These are phyloP conservation scores for Pestalotiopsis sp. DNA, from an alignment of 2,329 filamentous ascomycete genomes.

Conservation along the genomic window DNA sequence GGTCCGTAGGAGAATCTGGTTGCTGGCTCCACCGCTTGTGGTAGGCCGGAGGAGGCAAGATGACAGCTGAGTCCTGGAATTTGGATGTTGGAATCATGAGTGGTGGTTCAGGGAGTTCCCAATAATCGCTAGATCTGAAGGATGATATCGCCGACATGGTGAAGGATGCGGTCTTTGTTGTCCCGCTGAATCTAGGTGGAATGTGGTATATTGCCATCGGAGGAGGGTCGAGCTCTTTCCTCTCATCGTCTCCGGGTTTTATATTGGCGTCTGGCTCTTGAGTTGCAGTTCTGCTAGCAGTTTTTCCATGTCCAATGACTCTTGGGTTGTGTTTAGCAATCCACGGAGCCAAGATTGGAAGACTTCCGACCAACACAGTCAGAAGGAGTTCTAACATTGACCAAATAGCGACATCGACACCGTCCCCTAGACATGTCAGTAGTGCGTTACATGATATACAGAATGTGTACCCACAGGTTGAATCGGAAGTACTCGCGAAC, in stretches of 20 bases:
- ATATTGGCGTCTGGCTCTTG: background rate
- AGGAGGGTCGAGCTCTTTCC: background rate
- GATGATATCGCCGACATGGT: slow-evolving; percentile 2
- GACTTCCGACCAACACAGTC: background rate
- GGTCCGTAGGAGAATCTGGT: background rate
- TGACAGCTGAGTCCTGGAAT: background rate
- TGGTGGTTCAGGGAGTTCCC: background rate
- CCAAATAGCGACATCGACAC: slow-evolving; percentile 2
- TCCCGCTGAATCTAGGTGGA: background rate
- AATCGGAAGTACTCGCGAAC: slow-evolving; percentile 2
- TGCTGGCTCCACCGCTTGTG: slow-evolving; percentile 4
- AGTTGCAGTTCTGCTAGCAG: background rate
- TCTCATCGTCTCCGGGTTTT: background rate
- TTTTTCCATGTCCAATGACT: no score
- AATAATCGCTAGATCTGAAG: background rate
- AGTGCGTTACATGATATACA: no score
- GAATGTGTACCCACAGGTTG: background rate
- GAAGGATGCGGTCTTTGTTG: background rate
- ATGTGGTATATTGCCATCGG: background rate
- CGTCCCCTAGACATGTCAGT: background rate
- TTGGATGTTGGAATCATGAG: background rate
- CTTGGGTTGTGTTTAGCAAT: background rate
- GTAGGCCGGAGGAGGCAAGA: background rate
- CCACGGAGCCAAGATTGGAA: background rate
- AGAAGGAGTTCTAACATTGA: slow-evolving; percentile 1